Conservation (phyloP, 306 rosid species). For the Cicer bijugum region DNA sequence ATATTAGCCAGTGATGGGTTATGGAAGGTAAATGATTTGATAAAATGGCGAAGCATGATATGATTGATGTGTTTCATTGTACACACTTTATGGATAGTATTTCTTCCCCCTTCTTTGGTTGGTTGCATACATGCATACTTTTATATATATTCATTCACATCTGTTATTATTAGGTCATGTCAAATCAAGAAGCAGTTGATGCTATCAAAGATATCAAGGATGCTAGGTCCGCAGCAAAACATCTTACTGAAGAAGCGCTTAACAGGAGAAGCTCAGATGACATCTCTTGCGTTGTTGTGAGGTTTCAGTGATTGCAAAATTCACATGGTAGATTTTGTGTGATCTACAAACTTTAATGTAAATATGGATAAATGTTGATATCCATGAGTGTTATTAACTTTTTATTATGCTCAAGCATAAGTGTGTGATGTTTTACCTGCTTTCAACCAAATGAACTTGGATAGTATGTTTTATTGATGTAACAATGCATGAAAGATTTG, state of each 20-base stretch:
- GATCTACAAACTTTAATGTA: constrained; percentile 32
- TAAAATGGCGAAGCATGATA: constrained; percentile 1
- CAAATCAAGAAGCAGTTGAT: constrained; percentile 89
- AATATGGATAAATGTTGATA: constrained; percentile 27
- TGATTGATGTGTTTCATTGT: background rate
- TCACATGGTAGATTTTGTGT: constrained; percentile 3
- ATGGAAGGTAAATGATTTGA: constrained; percentile 79
- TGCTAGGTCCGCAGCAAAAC: constrained; percentile 83
- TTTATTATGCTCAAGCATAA: constrained; percentile 15
- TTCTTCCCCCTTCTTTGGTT: background rate
- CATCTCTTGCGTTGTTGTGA: constrained; percentile 84
- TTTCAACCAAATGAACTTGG: constrained; percentile 34
- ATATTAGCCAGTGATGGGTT: constrained; percentile 96
- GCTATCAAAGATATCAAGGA: constrained; percentile 70
- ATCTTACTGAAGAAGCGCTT: constrained; percentile 80
- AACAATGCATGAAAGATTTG: background rate
- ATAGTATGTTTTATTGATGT: constrained; percentile 36
- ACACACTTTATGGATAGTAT: background rate
- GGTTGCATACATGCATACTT: too few species aligned
- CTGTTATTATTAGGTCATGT: constrained; percentile 68
- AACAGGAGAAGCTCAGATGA: constrained; percentile 87
- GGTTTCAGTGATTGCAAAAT: constrained; percentile 57
- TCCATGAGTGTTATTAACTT: constrained; percentile 5
- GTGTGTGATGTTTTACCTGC: constrained; percentile 14
- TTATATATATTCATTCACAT: background rate